These are phyloP conservation scores for Immersiella caudata DNA, from an alignment of 495 filamentous ascomycete species.

Conservation along the genomic window DNA sequence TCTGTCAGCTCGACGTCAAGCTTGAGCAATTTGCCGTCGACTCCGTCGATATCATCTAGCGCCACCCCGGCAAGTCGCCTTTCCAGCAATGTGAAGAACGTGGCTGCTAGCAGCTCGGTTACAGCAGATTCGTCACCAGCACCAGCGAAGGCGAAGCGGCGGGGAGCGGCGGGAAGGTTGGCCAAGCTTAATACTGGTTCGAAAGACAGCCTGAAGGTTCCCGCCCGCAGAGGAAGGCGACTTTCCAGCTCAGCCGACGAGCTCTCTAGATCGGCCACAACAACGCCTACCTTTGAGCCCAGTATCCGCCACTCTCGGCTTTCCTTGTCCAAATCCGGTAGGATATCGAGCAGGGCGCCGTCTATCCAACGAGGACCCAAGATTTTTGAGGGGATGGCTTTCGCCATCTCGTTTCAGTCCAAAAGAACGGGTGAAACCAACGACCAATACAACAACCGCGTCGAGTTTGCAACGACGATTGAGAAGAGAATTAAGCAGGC, in stretches of 20 bases:
- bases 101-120: background rate
- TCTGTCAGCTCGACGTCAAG: constrained; percentile 32
- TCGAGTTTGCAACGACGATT: constrained; percentile 43
- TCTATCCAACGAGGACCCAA: constrained; percentile 24
- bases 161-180: constrained; percentile 27
- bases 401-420: constrained; percentile 70
- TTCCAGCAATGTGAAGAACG: constrained; percentile 18
- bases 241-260: constrained; percentile 46
- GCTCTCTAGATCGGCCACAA: constrained; percentile 35
- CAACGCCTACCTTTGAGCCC: constrained; percentile 37
- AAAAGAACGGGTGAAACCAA: constrained; percentile 55
- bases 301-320: constrained; percentile 32
- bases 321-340: constrained; percentile 20
- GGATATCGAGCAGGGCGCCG: constrained; percentile 11
- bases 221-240: constrained; percentile 29
- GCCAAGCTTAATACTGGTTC: constrained; percentile 30
- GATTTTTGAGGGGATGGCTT: constrained; percentile 76
- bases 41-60: constrained; percentile 38
- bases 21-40: constrained; percentile 40
- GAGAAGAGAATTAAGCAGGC: constrained; percentile 54
- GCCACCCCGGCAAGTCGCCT: constrained; percentile 32
- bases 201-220: constrained; percentile 30
- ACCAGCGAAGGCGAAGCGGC: constrained; percentile 32
- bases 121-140: constrained; percentile 38
- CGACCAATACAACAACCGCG: constrained; percentile 53